phyloP scores from a whole-genome alignment of 257 asterid species.

The Verbascum thapsus region DNA sequence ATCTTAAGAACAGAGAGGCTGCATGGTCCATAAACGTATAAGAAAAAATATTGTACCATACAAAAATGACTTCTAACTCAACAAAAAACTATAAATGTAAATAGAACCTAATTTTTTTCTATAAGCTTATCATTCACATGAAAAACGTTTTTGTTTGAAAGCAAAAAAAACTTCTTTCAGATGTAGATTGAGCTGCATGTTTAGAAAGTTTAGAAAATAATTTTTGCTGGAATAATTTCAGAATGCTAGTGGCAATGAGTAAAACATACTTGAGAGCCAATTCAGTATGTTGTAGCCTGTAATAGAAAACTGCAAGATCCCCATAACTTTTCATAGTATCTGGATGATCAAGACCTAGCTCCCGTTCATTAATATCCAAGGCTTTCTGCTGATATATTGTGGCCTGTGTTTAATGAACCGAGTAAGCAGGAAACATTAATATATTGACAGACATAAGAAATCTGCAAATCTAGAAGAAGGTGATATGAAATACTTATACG shows the following conservation, averaged over 20 bases:
- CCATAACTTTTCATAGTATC: slow-evolving; percentile 97
- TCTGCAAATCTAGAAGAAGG: slow-evolving; percentile 14
- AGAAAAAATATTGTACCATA: background rate
- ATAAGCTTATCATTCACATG: slow-evolving; percentile 3
- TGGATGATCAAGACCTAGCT: slow-evolving; percentile 93
- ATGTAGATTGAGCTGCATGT: slow-evolving; percentile 11
- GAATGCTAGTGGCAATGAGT: slow-evolving; percentile 9
- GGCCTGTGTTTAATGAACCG: slow-evolving; percentile 69
- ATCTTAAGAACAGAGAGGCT: no score
- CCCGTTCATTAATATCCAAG: slow-evolving; percentile 87
- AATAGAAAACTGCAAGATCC: slow-evolving; percentile 94
- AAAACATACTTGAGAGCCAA: slow-evolving; percentile 82
- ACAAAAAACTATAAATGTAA: background rate
- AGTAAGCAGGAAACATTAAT: slow-evolving; percentile 28
- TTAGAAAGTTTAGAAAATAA: slow-evolving; percentile 1
- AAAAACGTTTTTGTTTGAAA: slow-evolving; percentile 15
- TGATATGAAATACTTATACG: slow-evolving; percentile 19
- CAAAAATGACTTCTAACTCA: background rate
- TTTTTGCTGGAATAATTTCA: slow-evolving; percentile 18
- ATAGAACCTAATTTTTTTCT: slow-evolving; percentile 8
- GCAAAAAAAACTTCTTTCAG: slow-evolving; percentile 16
- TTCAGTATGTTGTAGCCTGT: slow-evolving; percentile 93
- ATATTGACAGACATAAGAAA: slow-evolving; percentile 23
- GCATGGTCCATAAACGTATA: no score
- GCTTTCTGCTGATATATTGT: slow-evolving; percentile 96